A percentile compares a stretch with the other conserved stretches of the same genome.
These are phyloP conservation scores for Fremontodendron californicum DNA, from an alignment of 345 rosid species.

Conservation along the genomic window DNA sequence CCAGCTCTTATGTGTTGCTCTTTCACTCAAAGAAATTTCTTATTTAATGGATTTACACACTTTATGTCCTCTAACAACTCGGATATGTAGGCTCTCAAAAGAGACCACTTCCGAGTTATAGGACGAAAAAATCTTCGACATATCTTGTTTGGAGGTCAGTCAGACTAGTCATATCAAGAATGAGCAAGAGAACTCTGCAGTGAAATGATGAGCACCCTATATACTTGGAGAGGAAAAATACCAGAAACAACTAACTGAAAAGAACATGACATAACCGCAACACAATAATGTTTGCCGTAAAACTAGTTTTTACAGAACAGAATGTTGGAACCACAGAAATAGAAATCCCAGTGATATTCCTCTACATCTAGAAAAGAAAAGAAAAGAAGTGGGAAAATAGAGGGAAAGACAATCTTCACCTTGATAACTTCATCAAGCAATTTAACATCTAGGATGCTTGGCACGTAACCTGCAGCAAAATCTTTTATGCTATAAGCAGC, in stretches of 20 bases:
- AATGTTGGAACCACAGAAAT: background rate
- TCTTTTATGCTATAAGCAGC: constrained; percentile 9
- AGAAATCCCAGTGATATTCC: background rate
- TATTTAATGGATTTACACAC: background rate
- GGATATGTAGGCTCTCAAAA: background rate
- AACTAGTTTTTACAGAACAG: background rate
- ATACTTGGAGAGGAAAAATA: background rate
- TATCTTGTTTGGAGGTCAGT: background rate
- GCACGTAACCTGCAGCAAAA: constrained; percentile 64
- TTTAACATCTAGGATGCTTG: constrained; percentile 71
- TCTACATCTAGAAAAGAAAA: background rate
- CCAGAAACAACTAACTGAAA: background rate
- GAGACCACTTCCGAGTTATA: background rate
- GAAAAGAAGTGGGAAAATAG: background rate
- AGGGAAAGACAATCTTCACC: constrained; percentile 3
- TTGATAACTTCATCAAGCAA: constrained; percentile 66
- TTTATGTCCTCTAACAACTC: background rate
- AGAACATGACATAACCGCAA: background rate
- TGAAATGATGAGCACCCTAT: background rate
- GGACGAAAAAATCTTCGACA: background rate
- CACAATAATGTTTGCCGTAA: background rate
- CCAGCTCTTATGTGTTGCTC: background rate
- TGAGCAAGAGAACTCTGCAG: background rate
- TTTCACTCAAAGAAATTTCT: background rate
- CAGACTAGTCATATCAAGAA: background rate